Percentiles rank a stretch among this genome's conserved stretches.
Conservation (phyloP, 352 stramenopile genomes). For the Phytophthora colocasiae region DNA sequence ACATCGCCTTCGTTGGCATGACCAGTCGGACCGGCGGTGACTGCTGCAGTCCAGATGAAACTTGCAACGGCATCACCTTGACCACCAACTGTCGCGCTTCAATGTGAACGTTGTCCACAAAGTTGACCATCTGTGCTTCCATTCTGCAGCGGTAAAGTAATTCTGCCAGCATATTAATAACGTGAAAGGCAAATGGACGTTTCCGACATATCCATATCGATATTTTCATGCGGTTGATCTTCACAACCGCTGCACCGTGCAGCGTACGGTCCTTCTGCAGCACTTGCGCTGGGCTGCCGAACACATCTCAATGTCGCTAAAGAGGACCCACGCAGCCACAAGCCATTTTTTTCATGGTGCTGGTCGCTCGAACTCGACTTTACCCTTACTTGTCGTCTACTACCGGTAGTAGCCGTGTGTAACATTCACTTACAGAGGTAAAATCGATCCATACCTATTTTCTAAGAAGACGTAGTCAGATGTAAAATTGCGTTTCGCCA, state of each 20-base stretch:
- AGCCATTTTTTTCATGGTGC: constrained; percentile 9
- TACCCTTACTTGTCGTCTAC: constrained; percentile 15
- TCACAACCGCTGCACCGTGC: background rate
- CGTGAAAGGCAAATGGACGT: background rate
- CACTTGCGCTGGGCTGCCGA: background rate
- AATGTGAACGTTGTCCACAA: constrained; percentile 24
- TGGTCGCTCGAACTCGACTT: constrained; percentile 14
- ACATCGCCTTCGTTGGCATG: background rate
- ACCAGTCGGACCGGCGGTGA: background rate
- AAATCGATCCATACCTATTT: background rate
- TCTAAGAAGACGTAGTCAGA: background rate
- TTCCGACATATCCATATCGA: too few species aligned
- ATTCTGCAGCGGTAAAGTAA: background rate
- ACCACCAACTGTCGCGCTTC: constrained; percentile 17
- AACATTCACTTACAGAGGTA: constrained; percentile 1
- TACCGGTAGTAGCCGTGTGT: constrained; percentile 23
- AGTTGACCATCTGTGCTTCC: constrained; percentile 1
- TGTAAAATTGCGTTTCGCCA: background rate
- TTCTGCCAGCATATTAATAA: background rate
- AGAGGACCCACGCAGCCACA: background rate
- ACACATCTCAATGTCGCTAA: background rate
- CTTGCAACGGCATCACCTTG: constrained; percentile 3
- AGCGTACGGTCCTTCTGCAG: too few species aligned
- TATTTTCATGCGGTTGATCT: background rate
- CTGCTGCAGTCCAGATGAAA: constrained; percentile 3